phyloP scores from a whole-genome alignment of 2,329 filamentous ascomycete genomes.

The Fusarium tricinctum region DNA sequence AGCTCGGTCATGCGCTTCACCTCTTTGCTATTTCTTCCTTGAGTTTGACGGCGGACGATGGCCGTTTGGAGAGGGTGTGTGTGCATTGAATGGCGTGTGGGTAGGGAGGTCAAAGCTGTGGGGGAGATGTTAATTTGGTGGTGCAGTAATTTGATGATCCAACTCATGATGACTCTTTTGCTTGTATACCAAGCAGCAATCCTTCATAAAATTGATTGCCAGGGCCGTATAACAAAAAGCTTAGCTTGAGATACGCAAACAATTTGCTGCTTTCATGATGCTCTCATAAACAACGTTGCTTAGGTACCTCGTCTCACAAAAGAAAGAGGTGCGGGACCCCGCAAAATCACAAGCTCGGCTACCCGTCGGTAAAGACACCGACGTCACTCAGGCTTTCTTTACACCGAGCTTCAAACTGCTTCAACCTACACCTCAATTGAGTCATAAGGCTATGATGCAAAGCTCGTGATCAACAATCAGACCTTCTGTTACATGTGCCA shows the following conservation, averaged over 20 bases:
- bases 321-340: constrained; percentile 54
- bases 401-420: constrained; percentile 22
- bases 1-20: constrained; percentile 39
- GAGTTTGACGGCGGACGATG: constrained; percentile 18
- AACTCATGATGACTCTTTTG: constrained; percentile 12
- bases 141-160: background rate
- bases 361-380: constrained; percentile 59
- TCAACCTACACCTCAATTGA: background rate
- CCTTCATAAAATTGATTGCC: background rate
- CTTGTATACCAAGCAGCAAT: background rate
- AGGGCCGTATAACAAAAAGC: background rate
- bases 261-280: background rate
- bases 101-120: constrained; percentile 4
- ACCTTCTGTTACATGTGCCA: constrained; percentile 9
- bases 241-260: background rate
- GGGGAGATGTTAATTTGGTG: constrained; percentile 14
- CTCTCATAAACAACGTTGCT: constrained; percentile 6
- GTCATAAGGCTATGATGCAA: constrained; percentile 2
- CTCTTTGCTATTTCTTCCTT: constrained; percentile 9
- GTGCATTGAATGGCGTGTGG: background rate
- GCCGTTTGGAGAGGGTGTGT: constrained; percentile 37
- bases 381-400: constrained; percentile 43
- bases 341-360: constrained; percentile 72
- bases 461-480: constrained; percentile 23
- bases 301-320: background rate